Evolutionary conservation across 2,329 filamentous ascomycete genomes (phyloP).

Genomic region (Gyromitra esculenta): DNA sequence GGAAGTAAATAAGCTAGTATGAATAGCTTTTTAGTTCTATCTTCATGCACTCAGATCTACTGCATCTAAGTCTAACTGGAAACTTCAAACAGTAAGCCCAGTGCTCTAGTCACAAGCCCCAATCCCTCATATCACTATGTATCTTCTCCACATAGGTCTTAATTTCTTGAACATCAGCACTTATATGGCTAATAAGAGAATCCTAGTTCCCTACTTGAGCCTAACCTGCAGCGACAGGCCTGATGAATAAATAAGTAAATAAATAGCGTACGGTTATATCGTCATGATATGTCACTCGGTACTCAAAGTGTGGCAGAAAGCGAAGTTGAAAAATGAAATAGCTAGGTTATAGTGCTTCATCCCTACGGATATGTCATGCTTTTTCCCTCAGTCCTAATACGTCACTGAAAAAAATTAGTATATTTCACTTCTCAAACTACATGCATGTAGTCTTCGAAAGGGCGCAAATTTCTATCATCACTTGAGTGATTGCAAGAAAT

Average conservation of each 20-base stretch:
- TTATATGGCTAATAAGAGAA: background rate
- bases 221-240: background rate
- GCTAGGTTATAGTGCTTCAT: background rate
- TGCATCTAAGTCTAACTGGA: background rate
- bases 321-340: background rate
- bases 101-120: background rate
- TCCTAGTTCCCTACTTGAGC: background rate
- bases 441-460: background rate
- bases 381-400: background rate
- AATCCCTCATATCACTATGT: background rate
- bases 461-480: background rate
- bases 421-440: background rate
- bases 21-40: background rate
- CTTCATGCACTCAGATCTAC: background rate
- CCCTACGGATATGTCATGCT: background rate
- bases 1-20: background rate
- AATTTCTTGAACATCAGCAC: constrained; percentile 2
- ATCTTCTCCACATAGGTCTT: background rate
- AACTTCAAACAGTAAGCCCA: background rate
- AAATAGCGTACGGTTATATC: background rate
- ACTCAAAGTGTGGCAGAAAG: background rate
- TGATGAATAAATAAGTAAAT: background rate
- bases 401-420: background rate
- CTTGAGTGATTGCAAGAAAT: no score
- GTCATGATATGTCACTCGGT: background rate